Percentiles rank a stretch among this genome's conserved stretches.
Conservation (phyloP, 192 early-diverging fungal genomes). For the Backusella luteola region DNA sequence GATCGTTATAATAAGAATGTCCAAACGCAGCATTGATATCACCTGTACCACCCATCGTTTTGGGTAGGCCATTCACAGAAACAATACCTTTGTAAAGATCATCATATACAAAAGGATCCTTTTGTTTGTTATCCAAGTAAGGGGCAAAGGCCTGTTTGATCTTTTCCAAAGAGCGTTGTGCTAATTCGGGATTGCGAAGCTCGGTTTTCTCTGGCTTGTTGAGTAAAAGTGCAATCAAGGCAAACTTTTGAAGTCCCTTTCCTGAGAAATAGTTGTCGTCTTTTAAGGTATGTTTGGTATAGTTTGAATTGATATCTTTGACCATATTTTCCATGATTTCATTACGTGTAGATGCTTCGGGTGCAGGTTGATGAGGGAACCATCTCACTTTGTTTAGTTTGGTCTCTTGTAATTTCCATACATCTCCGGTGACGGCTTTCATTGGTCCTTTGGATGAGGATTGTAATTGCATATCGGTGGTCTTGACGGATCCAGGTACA, state of each 20-base stretch:
- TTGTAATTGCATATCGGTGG: constrained; percentile 18
- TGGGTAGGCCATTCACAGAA: constrained; percentile 24
- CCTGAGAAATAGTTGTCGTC: constrained; percentile 40
- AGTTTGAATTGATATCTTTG: constrained; percentile 21
- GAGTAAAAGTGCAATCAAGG: constrained; percentile 32
- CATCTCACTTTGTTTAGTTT: constrained; percentile 16
- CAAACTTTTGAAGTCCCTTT: constrained; percentile 39
- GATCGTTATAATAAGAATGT: constrained; percentile 40
- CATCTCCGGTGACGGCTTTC: constrained; percentile 29
- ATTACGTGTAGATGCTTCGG: constrained; percentile 6
- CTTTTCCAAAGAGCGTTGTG: constrained; percentile 21
- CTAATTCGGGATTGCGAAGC: constrained; percentile 24
- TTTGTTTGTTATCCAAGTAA: constrained; percentile 33
- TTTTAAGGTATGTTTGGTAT: constrained; percentile 26
- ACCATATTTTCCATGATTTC: constrained; percentile 26
- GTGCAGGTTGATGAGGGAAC: constrained; percentile 22
- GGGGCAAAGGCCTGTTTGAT: constrained; percentile 27
- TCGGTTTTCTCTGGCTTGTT: constrained; percentile 26
- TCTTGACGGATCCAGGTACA: background rate
- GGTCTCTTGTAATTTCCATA: constrained; percentile 27
- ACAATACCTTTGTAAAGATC: constrained; percentile 34
- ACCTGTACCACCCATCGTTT: constrained; percentile 30
- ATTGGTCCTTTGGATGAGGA: constrained; percentile 35
- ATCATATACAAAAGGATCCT: constrained; percentile 30
- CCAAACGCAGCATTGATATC: constrained; percentile 33